A percentile compares a stretch with the other conserved stretches of the same genome.
Conservation (phyloP, 805 yeast genomes). For the Zygosaccharomyces rouxii region DNA sequence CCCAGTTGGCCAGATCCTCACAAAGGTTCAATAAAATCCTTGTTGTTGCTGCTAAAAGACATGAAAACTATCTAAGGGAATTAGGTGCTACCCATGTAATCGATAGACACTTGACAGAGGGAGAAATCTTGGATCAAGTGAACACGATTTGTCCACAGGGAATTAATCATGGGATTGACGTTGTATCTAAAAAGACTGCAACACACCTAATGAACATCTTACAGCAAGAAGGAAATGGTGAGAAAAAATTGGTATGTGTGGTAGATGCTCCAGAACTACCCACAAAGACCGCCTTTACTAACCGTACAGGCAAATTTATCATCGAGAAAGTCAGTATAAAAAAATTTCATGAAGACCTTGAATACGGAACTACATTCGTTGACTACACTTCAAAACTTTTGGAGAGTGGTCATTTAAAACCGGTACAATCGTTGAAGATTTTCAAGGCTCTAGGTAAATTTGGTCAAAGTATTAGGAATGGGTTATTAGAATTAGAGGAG, state of each 20-base stretch:
- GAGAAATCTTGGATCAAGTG: constrained; percentile 22
- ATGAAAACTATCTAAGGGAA: constrained; percentile 34
- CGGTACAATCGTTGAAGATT: constrained; percentile 36
- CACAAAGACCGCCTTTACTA: constrained; percentile 11
- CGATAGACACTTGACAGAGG: constrained; percentile 34
- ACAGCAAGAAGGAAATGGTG: constrained; percentile 15
- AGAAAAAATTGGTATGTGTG: constrained; percentile 37
- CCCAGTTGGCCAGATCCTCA: constrained; percentile 41
- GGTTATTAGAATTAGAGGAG: constrained; percentile 38
- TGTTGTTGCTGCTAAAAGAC: constrained; percentile 43
- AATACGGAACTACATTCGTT: constrained; percentile 37
- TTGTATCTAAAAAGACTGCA: constrained; percentile 42
- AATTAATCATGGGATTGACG: constrained; percentile 40
- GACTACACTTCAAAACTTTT: constrained; percentile 35
- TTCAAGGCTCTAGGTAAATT: constrained; percentile 34
- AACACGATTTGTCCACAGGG: constrained; percentile 27
- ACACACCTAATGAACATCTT: constrained; percentile 32
- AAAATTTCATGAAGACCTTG: constrained; percentile 42
- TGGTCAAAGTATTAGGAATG: constrained; percentile 33
- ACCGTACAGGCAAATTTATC: constrained; percentile 24
- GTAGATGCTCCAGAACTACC: constrained; percentile 34
- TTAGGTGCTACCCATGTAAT: constrained; percentile 44
- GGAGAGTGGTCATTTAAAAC: constrained; percentile 27
- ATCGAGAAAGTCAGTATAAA: constrained; percentile 38
- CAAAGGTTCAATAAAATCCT: constrained; percentile 37